Conservation (phyloP, 371 early-diverging fungal species). For the Vavraia culicis region DNA sequence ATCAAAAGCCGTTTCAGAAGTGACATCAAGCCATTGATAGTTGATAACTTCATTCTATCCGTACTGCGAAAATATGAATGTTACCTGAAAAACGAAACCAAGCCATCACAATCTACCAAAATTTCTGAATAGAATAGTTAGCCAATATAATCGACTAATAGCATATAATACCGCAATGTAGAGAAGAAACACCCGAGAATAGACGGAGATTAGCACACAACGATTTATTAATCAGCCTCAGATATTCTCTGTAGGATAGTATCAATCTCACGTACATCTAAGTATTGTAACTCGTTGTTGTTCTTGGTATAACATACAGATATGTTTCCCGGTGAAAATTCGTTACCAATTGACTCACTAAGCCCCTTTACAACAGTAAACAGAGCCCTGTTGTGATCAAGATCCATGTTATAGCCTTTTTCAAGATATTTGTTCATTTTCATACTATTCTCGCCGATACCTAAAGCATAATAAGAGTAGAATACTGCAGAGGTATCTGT, state of each 20-base stretch:
- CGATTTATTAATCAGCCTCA: constrained; percentile 10
- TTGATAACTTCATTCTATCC: no score
- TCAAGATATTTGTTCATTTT: constrained; percentile 42
- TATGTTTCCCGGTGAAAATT: constrained; percentile 37
- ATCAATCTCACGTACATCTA: constrained; percentile 34
- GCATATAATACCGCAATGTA: no score
- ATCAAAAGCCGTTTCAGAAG: no score
- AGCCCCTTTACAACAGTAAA: constrained; percentile 32
- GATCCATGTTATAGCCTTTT: constrained; percentile 26
- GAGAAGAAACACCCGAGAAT: no score
- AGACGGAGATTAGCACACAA: no score
- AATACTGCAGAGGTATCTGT: constrained; percentile 39
- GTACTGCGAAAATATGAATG: no score
- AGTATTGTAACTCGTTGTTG: constrained; percentile 11
- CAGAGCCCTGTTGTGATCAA: constrained; percentile 14
- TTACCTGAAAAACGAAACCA: no score
- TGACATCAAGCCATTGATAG: no score
- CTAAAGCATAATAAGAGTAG: constrained; percentile 35
- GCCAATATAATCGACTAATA: no score
- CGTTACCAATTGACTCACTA: constrained; percentile 38
- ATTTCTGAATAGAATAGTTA: no score
- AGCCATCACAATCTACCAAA: no score
- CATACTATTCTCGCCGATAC: constrained; percentile 33
- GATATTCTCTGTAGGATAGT: constrained; percentile 33
- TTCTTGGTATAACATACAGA: constrained; percentile 27